phyloP scores from a whole-genome alignment of 768 basidiomycete genomes.

The Lepiota venenata region DNA sequence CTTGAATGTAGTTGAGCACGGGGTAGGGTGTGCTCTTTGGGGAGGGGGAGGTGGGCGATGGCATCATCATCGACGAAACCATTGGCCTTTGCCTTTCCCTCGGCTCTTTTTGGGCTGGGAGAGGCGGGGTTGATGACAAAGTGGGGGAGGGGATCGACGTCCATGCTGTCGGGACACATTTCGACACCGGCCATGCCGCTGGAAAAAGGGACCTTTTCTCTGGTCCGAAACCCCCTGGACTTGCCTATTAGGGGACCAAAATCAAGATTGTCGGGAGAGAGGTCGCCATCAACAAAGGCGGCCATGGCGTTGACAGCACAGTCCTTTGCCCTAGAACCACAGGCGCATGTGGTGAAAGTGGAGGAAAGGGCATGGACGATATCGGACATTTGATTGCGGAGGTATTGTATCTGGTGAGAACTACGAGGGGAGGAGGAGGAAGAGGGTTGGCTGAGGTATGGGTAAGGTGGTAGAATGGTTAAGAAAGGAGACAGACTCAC shows the following conservation, averaged over 20 bases:
- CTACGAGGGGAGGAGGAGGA: conserved; percentile 24
- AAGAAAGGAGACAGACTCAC: conserved; percentile 37
- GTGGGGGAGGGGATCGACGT: background rate
- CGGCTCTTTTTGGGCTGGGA: conserved; percentile 16
- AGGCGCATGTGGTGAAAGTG: conserved; percentile 74
- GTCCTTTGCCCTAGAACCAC: conserved; percentile 56
- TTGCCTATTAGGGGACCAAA: conserved; percentile 63
- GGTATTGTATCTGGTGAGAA: conserved; percentile 44
- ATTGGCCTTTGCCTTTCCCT: conserved; percentile 16
- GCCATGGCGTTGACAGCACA: conserved; percentile 67
- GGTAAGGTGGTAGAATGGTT: conserved; percentile 13
- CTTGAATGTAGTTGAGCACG: background rate
- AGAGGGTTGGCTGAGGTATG: conserved; percentile 12
- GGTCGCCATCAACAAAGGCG: conserved; percentile 44
- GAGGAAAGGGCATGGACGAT: conserved; percentile 68
- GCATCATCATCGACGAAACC: background rate
- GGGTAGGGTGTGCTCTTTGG: background rate
- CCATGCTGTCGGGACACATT: conserved; percentile 27
- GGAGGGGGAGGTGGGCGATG: background rate
- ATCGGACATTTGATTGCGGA: conserved; percentile 63
- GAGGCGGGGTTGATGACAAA: background rate
- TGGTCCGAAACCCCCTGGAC: conserved; percentile 58
- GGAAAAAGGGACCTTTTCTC: conserved; percentile 50
- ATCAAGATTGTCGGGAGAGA: conserved; percentile 28
- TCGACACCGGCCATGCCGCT: conserved; percentile 61